Conservation (phyloP, 2,329 filamentous ascomycete species). For the Colletotrichum filicis region DNA sequence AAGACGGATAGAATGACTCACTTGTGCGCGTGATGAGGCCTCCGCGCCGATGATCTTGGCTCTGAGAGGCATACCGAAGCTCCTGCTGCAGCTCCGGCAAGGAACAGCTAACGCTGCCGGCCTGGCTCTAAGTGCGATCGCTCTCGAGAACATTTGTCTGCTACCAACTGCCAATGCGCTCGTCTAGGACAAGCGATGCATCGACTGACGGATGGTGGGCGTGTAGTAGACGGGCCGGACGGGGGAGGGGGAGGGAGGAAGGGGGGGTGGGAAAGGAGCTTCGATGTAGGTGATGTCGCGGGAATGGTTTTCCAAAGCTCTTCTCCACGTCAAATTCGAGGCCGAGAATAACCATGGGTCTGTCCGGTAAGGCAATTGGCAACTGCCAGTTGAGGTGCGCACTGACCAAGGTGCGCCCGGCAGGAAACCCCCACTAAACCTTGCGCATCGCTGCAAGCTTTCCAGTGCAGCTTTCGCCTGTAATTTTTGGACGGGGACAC, state of each 20-base stretch:
- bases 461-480: conserved; percentile 1
- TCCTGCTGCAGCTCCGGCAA: conserved; percentile 53
- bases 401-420: not conserved
- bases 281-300: conserved; percentile 34
- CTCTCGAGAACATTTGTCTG: conserved; percentile 67
- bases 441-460: conserved; percentile 10
- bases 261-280: not conserved
- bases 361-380: conserved; percentile 19
- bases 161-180: conserved; percentile 49
- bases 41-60: conserved; percentile 72
- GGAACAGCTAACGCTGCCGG: conserved; percentile 58
- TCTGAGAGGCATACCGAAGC: conserved; percentile 79
- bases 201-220: conserved; percentile 41
- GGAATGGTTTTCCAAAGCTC: conserved; percentile 47
- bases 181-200: conserved; percentile 42
- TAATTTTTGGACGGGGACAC: not conserved
- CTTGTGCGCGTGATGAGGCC: conserved; percentile 34
- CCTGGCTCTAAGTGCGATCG: conserved; percentile 64
- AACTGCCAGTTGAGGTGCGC: not conserved
- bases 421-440: conserved; percentile 6
- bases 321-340: conserved; percentile 41
- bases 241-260: not conserved
- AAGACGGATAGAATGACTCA: not conserved
- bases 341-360: conserved; percentile 39
- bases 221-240: conserved; percentile 24